Evolutionary conservation across 495 filamentous ascomycete species (phyloP), one percentile per base, ranked within the genome.

Genomic region (Parachaetomium inaequale): DNA sequence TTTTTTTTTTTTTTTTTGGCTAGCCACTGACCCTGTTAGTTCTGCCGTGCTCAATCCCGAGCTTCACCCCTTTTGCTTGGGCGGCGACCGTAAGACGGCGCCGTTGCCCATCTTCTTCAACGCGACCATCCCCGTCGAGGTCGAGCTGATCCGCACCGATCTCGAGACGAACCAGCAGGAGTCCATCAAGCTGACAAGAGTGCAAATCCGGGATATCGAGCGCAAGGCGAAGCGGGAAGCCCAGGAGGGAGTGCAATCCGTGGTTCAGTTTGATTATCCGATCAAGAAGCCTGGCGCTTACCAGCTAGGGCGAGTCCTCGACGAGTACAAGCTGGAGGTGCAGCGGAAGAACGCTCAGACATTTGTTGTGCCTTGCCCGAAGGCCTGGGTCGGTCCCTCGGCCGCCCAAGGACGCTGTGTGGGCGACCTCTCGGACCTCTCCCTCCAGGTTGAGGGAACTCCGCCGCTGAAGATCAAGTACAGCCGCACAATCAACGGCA

Each of bases 381-480:
- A 82, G 62, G 93, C 92, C 15, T 75, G 76, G 55, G 84, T 97
- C 43, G 86, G 83, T 43, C 81, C 83, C 10, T 79, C 86, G 0
- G 77, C 81, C 31, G 77, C 82, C 2, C 79, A 91, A 59, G 87
- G 85, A 63, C 81, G 78, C 17, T 98, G 94, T 68, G 80, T 84
- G 46, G 89, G 89, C 29, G 94, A 98, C 62, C 78, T 98, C 25
- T 97, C 94, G 3, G 86, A 96, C 68, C 73, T 97, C 36, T 76
- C 85, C 29, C 74, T 98, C 15, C 84, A 90, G 63, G 89, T 97
- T 3, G 84, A 91, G 68, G 94, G 93, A 21, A 92, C 92, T 2
- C 89, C 94, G 12, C 94, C 94, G n/a, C 76, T 98, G 58, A 89
- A 91, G 70, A 86, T 98, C 62, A 91, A 89, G 67, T 98, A 98